Conservation (phyloP, 345 rosid species). For the Linum trigynum region DNA sequence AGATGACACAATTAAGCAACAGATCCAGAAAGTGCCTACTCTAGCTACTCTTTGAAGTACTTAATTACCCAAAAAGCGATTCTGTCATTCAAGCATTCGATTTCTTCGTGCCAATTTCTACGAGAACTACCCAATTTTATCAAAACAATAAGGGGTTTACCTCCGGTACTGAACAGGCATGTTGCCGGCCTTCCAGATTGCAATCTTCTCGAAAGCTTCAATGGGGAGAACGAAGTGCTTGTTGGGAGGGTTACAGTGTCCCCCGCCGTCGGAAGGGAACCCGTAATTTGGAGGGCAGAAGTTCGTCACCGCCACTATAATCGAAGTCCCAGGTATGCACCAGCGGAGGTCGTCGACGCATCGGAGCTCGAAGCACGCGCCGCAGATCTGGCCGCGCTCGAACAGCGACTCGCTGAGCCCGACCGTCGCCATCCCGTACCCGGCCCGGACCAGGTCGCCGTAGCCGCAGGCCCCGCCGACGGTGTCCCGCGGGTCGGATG, state of each 20-base stretch:
- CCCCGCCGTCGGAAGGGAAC: conserved; percentile 70
- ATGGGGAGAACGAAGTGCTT: conserved; percentile 93
- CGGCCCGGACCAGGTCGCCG: conserved; percentile 70
- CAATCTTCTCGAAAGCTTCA: conserved; percentile 92
- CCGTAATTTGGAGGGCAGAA: conserved; percentile 97
- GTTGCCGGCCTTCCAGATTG: conserved; percentile 96
- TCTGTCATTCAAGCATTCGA: not conserved
- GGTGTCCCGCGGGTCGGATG: conserved; percentile 71
- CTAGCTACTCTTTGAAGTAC: not conserved
- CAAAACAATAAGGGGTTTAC: conserved; percentile 20
- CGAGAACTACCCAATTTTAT: not conserved
- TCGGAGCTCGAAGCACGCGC: conserved; percentile 81
- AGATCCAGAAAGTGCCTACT: not conserved
- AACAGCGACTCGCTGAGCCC: conserved; percentile 73
- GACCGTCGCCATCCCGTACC: conserved; percentile 88
- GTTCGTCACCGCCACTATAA: conserved; percentile 77
- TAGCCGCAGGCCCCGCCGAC: conserved; percentile 97
- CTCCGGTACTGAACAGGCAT: conserved; percentile 93
- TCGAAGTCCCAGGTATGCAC: conserved; percentile 90
- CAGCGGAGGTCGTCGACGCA: conserved; percentile 83
- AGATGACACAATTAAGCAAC: no score
- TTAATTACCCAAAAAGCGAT: not conserved
- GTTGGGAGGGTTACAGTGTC: conserved; percentile 88
- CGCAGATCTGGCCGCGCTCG: conserved; percentile 94
- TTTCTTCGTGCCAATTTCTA: not conserved